These are phyloP conservation scores for Boletus speciosus DNA, from an alignment of 768 basidiomycete species.

Conservation along the genomic window DNA sequence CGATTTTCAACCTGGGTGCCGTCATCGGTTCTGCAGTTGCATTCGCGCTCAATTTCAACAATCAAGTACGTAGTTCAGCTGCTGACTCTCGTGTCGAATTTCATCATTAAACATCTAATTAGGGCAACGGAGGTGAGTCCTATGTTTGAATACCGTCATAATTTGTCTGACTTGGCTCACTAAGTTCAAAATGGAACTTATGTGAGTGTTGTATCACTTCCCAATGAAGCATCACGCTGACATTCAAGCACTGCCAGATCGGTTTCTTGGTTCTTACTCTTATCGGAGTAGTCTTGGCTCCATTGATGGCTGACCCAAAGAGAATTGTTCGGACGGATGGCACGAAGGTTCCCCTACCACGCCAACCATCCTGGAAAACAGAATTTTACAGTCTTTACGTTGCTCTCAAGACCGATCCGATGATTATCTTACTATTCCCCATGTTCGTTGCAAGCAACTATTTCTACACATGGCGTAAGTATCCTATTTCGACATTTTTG, in stretches of 20 bases:
- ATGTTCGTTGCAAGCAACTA: constrained; percentile 85
- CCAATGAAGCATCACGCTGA: not conserved
- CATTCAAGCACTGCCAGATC: constrained; percentile 46
- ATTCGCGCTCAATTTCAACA: constrained; percentile 66
- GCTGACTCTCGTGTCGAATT: not conserved
- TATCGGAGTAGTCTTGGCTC: constrained; percentile 63
- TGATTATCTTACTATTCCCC: constrained; percentile 73
- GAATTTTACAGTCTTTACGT: constrained; percentile 70
- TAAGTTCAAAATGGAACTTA: constrained; percentile 73
- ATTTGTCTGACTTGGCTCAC: constrained; percentile 1
- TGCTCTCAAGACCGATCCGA: constrained; percentile 65
- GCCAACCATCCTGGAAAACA: constrained; percentile 73
- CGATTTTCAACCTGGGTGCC: constrained; percentile 78
- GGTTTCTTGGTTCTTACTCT: constrained; percentile 70
- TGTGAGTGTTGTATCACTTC: constrained; percentile 38
- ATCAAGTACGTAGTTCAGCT: constrained; percentile 40
- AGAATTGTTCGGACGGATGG: constrained; percentile 76
- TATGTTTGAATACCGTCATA: not conserved
- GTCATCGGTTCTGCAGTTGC: constrained; percentile 78
- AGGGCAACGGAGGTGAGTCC: constrained; percentile 31
- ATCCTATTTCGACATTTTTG: not conserved
- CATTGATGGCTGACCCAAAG: constrained; percentile 67
- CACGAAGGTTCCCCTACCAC: constrained; percentile 56
- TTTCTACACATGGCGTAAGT: constrained; percentile 83
- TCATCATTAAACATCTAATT: not conserved